Conservation (phyloP, 2,329 filamentous ascomycete species). For the Rutstroemia sydowiana region DNA sequence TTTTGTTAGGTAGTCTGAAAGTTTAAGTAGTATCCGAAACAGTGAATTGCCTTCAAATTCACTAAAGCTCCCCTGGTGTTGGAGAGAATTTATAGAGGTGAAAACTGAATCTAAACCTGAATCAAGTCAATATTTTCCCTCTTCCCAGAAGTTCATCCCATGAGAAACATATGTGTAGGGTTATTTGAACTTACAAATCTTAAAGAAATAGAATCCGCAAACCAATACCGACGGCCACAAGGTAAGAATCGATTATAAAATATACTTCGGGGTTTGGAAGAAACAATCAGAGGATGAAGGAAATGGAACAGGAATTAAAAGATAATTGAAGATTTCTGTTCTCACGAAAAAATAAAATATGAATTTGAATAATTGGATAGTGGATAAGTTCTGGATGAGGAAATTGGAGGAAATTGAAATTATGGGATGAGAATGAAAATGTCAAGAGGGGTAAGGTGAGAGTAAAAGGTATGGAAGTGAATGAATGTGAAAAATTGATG, state of each 20-base stretch:
- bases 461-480: too few species aligned
- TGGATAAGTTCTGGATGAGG: background rate
- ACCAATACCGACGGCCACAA: background rate
- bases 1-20: background rate
- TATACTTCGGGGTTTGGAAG: background rate
- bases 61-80: background rate
- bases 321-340: background rate
- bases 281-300: background rate
- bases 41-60: background rate
- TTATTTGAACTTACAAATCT: background rate
- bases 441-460: background rate
- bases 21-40: background rate
- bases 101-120: background rate
- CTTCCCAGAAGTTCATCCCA: too few species aligned
- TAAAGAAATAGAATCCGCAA: background rate
- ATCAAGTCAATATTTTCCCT: too few species aligned
- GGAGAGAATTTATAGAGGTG: background rate
- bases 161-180: too few species aligned
- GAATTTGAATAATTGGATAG: background rate
- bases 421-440: background rate
- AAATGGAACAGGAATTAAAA: background rate
- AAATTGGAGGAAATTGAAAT: background rate
- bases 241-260: background rate
- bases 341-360: background rate
- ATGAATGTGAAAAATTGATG: too few species aligned